Conservation (phyloP, 768 basidiomycete species). For the Pisolithus orientalis region DNA sequence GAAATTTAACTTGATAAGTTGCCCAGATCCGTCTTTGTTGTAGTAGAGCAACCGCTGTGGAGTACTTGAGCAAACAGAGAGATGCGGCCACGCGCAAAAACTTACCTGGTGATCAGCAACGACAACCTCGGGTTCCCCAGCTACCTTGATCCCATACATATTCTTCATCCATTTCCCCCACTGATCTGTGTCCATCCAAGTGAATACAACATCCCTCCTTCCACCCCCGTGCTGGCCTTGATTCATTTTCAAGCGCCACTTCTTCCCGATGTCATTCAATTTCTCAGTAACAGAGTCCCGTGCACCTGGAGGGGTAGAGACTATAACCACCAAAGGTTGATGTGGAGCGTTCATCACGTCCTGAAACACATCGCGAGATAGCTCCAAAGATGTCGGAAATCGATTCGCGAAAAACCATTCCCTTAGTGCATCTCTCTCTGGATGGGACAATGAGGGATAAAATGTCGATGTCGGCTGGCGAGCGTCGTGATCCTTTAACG, state of each 20-base stretch:
- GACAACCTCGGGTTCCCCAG: constrained; percentile 39
- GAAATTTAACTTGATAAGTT: constrained; percentile 48
- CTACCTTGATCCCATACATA: constrained; percentile 68
- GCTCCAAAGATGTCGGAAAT: constrained; percentile 67
- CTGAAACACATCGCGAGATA: constrained; percentile 76
- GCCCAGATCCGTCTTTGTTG: constrained; percentile 53
- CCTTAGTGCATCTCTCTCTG: constrained; percentile 18
- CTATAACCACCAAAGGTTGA: constrained; percentile 74
- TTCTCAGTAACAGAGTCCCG: constrained; percentile 39
- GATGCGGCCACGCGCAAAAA: background rate
- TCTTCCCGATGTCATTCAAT: constrained; percentile 46
- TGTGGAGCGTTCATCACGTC: constrained; percentile 79
- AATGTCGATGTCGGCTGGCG: constrained; percentile 41
- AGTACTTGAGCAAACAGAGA: background rate
- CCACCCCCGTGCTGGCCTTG: constrained; percentile 12
- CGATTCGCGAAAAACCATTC: constrained; percentile 64
- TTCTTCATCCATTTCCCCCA: constrained; percentile 90
- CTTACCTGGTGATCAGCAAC: constrained; percentile 77
- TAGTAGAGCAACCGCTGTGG: constrained; percentile 69
- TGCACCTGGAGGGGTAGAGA: constrained; percentile 36
- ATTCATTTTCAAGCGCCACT: constrained; percentile 42
- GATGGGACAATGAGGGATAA: constrained; percentile 6
- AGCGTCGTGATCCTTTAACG: constrained; percentile 54
- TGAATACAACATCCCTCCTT: constrained; percentile 65
- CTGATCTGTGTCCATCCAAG: constrained; percentile 81